phyloP scores from a whole-genome alignment of 1,139 yeast species.

The Sugiyamaella pinicola region DNA sequence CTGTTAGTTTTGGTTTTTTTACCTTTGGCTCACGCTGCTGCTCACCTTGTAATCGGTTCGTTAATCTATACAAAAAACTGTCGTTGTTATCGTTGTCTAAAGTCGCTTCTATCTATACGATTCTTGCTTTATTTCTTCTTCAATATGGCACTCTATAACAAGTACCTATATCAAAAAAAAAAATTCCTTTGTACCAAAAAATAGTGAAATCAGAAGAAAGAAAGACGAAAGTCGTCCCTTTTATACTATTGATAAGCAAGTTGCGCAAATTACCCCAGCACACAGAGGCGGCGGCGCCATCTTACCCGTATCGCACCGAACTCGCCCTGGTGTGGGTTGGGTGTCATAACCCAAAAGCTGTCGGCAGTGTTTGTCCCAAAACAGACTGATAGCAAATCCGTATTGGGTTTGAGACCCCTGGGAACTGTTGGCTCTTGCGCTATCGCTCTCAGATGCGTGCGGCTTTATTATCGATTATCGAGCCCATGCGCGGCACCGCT shows the following conservation, averaged over 20 bases:
- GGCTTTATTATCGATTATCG: neutral
- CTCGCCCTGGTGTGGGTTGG: conserved; percentile 1
- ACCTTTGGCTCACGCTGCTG: neutral
- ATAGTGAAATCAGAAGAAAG: neutral
- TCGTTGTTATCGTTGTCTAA: neutral
- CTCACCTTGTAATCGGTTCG: neutral
- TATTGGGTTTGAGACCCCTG: conserved; percentile 3
- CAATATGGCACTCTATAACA: neutral
- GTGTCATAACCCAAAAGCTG: conserved; percentile 10
- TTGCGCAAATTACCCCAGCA: neutral
- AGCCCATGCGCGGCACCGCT: no score
- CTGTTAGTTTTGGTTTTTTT: neutral
- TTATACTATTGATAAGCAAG: conserved; percentile 3
- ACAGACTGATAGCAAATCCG: conserved; percentile 1
- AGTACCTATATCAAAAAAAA: neutral
- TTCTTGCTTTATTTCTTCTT: neutral
- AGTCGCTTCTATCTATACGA: neutral
- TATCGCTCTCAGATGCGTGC: conserved; percentile 5
- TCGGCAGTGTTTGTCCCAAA: conserved; percentile 5
- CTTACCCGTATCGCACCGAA: neutral
- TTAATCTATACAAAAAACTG: neutral
- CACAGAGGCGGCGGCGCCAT: neutral
- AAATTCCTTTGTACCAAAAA: neutral
- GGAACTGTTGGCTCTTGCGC: conserved; percentile 8
- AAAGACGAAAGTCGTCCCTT: conserved; percentile 1